Evolutionary conservation across 768 basidiomycete species (phyloP).

Genomic region (Phallus indusiatus): DNA sequence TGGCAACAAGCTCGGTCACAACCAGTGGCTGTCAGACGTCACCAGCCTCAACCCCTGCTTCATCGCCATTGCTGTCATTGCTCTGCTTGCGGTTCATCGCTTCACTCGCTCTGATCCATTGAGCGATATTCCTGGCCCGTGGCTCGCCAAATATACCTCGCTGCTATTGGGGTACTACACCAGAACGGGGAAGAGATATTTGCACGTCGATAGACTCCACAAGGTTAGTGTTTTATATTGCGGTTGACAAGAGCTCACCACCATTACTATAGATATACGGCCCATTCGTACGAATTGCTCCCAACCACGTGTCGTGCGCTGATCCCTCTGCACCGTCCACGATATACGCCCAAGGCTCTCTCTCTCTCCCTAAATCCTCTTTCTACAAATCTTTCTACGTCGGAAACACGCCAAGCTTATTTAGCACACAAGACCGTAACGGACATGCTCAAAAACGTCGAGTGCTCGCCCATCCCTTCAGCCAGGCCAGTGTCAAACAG

Average conservation of each 20-base stretch:
- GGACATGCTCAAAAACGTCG: conserved; percentile 25
- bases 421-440: conserved; percentile 23
- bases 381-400: conserved; percentile 25
- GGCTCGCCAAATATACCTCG: conserved; percentile 1
- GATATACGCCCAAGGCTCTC: conserved; percentile 25
- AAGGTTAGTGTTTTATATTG: background rate
- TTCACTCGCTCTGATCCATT: conserved; percentile 4
- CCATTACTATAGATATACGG: conserved; percentile 21
- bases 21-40: background rate
- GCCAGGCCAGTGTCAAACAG: background rate
- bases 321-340: conserved; percentile 19
- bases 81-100: background rate
- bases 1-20: too few relatives aligned
- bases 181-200: background rate
- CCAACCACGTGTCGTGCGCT: conserved; percentile 26
- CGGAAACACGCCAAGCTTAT: conserved; percentile 21
- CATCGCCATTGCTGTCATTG: background rate
- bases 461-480: conserved; percentile 24
- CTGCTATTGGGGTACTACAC: conserved; percentile 1
- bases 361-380: conserved; percentile 22
- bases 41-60: background rate
- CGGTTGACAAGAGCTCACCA: background rate
- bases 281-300: conserved; percentile 23
- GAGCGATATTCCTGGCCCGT: conserved; percentile 3
- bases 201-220: conserved; percentile 2